A percentile compares a stretch with the other conserved stretches of the same genome.
Evolutionary conservation across 2,329 filamentous ascomycete genomes (phyloP).

Genomic region (Mycogone perniciosa): DNA sequence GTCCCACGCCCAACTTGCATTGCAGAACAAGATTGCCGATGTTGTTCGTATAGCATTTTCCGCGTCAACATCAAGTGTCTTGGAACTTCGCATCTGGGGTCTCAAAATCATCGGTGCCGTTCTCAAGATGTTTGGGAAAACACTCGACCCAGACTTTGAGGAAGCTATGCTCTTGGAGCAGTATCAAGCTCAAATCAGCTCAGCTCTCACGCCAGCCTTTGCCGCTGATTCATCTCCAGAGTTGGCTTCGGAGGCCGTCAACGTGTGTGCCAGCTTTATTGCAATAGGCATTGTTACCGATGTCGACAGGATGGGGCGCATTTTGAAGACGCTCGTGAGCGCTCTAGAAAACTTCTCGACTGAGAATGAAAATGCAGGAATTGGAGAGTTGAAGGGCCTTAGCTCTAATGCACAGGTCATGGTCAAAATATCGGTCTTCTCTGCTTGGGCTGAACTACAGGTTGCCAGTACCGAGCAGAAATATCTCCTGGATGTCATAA

Average conservation of each 20-base stretch:
- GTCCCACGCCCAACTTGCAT: conserved; percentile 66
- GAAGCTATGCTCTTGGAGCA: conserved; percentile 95
- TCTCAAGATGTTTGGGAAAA: conserved; percentile 91
- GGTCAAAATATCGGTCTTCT: conserved; percentile 96
- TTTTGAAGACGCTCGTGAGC: conserved; percentile 84
- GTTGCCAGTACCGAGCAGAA: conserved; percentile 89
- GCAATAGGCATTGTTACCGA: conserved; percentile 96
- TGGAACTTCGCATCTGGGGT: conserved; percentile 84
- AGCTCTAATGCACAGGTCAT: conserved; percentile 96
- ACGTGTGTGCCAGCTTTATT: conserved; percentile 97
- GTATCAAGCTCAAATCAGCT: conserved; percentile 97
- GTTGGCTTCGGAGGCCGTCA: conserved; percentile 89
- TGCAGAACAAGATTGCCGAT: conserved; percentile 82
- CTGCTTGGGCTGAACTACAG: conserved; percentile 94
- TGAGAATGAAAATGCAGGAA: conserved; percentile 73
- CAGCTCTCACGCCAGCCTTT: conserved; percentile 91
- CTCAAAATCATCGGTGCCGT: conserved; percentile 91
- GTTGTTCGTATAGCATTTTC: conserved; percentile 97
- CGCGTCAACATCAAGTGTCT: conserved; percentile 86
- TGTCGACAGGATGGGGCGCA: conserved; percentile 96
- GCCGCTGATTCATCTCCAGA: conserved; percentile 93
- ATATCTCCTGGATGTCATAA: conserved; percentile 82
- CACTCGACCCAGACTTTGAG: conserved; percentile 93
- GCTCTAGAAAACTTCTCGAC: conserved; percentile 88
- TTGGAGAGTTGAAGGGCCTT: conserved; percentile 86